These are phyloP conservation scores for Nicotiana knightiana DNA, from an alignment of 257 asterid genomes.

Conservation along the genomic window DNA sequence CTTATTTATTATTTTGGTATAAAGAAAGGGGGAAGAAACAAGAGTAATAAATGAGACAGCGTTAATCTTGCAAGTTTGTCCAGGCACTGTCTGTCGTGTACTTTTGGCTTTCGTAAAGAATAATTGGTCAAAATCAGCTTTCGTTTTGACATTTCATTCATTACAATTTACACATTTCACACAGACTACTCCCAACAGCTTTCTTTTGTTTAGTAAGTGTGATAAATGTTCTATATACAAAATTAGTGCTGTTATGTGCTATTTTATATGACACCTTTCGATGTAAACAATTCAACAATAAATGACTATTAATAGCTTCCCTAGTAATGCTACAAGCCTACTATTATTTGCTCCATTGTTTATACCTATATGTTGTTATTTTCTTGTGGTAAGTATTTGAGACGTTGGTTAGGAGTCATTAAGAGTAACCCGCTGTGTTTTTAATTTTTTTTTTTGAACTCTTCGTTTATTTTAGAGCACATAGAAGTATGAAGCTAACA, in stretches of 20 bases:
- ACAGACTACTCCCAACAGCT: background rate
- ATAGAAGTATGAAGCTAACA: no score
- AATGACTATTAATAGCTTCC: background rate
- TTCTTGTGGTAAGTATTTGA: background rate
- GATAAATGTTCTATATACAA: background rate
- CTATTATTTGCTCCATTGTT: background rate
- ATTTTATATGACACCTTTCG: background rate
- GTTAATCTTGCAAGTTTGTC: constrained; percentile 10
- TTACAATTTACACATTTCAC: background rate
- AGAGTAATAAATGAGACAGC: background rate
- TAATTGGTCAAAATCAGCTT: background rate
- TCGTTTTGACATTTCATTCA: background rate
- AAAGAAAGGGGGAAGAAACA: background rate
- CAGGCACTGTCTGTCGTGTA: constrained; percentile 8
- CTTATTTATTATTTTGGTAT: background rate
- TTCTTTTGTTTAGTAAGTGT: background rate
- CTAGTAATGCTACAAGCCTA: background rate
- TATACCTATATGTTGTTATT: background rate
- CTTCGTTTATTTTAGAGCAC: no score
- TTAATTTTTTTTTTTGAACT: no score
- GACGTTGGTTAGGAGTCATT: background rate
- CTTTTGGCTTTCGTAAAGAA: constrained; percentile 4
- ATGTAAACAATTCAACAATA: constrained; percentile 3
- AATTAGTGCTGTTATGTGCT: background rate
- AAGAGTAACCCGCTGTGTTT: no score